These are phyloP conservation scores for Stagonosporopsis rhizophila DNA, from an alignment of 2,329 filamentous ascomycete species.

Conservation along the genomic window DNA sequence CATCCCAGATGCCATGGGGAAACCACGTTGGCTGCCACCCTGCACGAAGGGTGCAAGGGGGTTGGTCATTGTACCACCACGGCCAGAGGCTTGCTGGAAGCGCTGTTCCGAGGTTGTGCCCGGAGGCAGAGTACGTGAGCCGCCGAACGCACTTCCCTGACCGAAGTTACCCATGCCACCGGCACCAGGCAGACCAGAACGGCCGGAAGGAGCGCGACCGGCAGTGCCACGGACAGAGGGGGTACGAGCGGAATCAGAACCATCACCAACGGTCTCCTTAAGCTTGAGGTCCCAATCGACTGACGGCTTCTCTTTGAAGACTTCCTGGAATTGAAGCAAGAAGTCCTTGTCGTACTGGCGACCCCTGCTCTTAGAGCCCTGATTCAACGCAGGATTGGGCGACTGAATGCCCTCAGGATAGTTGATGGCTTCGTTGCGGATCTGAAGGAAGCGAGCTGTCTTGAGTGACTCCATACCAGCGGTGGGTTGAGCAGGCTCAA, in stretches of 20 bases:
- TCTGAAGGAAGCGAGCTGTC: constrained; percentile 84
- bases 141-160: constrained; percentile 49
- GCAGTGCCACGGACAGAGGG: constrained; percentile 65
- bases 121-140: constrained; percentile 68
- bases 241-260: constrained; percentile 69
- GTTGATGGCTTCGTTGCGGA: constrained; percentile 73
- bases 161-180: constrained; percentile 73
- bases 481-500: constrained; percentile 91
- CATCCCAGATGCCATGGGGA: constrained; percentile 69
- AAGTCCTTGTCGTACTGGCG: constrained; percentile 97
- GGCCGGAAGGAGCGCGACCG: constrained; percentile 56
- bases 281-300: constrained; percentile 91
- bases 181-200: constrained; percentile 33
- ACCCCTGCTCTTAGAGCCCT: constrained; percentile 77
- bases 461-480: constrained; percentile 92
- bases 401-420: constrained; percentile 87
- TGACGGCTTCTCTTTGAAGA: constrained; percentile 96
- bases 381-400: constrained; percentile 91
- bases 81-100: constrained; percentile 56
- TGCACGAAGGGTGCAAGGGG: constrained; percentile 66
- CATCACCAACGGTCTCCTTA: constrained; percentile 83
- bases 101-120: constrained; percentile 81
- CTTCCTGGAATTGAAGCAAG: constrained; percentile 92
- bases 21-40: constrained; percentile 62
- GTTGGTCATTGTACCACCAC: constrained; percentile 51